Evolutionary conservation across 768 basidiomycete species (phyloP).

Genomic region (Inosperma sp.): DNA sequence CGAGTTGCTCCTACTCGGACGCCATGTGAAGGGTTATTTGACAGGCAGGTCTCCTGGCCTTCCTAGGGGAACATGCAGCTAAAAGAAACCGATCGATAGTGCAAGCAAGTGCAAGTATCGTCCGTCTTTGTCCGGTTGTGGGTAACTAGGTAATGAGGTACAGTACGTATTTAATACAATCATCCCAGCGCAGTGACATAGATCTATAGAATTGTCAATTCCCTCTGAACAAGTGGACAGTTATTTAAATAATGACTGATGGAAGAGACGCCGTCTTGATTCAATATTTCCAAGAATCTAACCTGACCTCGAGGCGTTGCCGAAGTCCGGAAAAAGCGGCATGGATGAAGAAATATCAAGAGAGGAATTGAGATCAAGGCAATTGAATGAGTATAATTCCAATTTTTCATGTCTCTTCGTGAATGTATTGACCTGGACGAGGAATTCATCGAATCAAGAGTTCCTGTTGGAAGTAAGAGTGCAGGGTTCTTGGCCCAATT

Average conservation of each 20-base stretch:
- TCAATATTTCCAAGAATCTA: constrained; percentile 2
- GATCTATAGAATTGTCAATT: constrained; percentile 1
- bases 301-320: constrained; percentile 2
- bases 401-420: no score
- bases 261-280: neutral
- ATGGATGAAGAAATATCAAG: no score
- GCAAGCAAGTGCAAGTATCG: no score
- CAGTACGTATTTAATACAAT: neutral
- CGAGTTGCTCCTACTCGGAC: constrained; percentile 5
- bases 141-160: no score
- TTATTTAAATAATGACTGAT: constrained; percentile 6
- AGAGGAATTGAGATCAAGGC: no score
- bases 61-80: no score
- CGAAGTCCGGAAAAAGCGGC: neutral
- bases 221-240: neutral
- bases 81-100: no score
- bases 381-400: no score
- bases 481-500: constrained; percentile 17
- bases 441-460: neutral
- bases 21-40: constrained; percentile 6
- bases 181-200: neutral
- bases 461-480: neutral
- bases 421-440: neutral
- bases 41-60: neutral
- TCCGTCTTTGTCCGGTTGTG: no score